Percentiles rank a stretch among this genome's conserved stretches.
Conservation (phyloP, 345 rosid genomes). For the Cardamine occulta region DNA sequence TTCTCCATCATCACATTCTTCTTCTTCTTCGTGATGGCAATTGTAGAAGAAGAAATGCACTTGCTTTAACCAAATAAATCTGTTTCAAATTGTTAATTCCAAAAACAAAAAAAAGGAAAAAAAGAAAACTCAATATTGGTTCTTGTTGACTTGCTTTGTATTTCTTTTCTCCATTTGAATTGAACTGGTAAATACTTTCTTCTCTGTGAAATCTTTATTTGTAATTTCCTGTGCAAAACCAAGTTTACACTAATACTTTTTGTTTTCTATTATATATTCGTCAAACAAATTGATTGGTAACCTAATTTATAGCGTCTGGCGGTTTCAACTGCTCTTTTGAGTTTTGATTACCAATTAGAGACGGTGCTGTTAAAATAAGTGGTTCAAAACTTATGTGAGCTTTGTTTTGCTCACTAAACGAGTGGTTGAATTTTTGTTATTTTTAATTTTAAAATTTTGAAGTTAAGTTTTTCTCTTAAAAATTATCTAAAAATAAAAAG, state of each 20-base stretch:
- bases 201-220: neutral
- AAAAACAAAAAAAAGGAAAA: neutral
- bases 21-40: constrained; percentile 22
- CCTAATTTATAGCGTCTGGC: neutral
- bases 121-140: neutral
- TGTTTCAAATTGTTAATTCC: constrained; percentile 23
- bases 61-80: constrained; percentile 38
- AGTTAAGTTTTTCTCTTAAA: too few species aligned
- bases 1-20: constrained; percentile 25
- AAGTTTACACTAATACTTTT: neutral
- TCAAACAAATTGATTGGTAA: neutral
- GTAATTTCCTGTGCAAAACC: neutral
- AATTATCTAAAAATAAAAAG: too few species aligned
- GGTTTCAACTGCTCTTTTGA: too few species aligned
- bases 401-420: too few species aligned
- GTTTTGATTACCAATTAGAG: too few species aligned
- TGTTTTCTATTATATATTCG: neutral
- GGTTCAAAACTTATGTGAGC: too few species aligned
- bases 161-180: constrained; percentile 12
- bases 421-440: too few species aligned
- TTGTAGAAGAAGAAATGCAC: constrained; percentile 22
- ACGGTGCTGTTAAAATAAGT: too few species aligned
- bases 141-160: constrained; percentile 22
- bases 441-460: too few species aligned
- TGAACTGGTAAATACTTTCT: constrained; percentile 30